phyloP scores from a whole-genome alignment of 2,329 filamentous ascomycete species.

The Achaetomium macrosporum region DNA sequence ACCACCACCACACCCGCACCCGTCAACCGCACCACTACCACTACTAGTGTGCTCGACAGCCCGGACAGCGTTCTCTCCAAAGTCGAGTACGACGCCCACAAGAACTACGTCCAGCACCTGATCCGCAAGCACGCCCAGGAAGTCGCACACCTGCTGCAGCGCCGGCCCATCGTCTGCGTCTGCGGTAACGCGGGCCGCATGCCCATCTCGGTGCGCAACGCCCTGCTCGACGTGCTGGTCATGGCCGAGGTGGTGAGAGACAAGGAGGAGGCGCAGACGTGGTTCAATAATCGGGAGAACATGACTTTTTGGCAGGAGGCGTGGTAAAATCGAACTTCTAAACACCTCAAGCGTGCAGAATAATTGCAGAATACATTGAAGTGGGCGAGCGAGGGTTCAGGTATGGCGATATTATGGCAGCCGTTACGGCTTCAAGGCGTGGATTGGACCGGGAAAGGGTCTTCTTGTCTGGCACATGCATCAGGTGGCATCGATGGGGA shows the following conservation, averaged over 20 bases:
- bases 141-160: conserved; percentile 34
- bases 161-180: conserved; percentile 43
- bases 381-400: too few relatives aligned
- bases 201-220: conserved; percentile 49
- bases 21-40: neutral
- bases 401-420: too few relatives aligned
- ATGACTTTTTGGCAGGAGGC: conserved; percentile 54
- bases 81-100: conserved; percentile 30
- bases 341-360: too few relatives aligned
- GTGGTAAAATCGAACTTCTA: conserved; percentile 37
- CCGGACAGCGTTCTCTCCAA: neutral
- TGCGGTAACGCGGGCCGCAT: conserved; percentile 55
- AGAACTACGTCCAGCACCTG: conserved; percentile 52
- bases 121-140: conserved; percentile 38
- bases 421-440: too few relatives aligned
- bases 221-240: conserved; percentile 45
- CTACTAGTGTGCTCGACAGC: too few relatives aligned
- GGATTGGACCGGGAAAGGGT: too few relatives aligned
- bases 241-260: conserved; percentile 31
- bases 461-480: too few relatives aligned
- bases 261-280: conserved; percentile 35
- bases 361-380: too few relatives aligned
- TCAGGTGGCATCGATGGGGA: too few relatives aligned
- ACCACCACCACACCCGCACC: neutral
- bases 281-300: conserved; percentile 25